These are phyloP conservation scores for Cicer yamashitae DNA, from an alignment of 306 rosid species.

Conservation along the genomic window DNA sequence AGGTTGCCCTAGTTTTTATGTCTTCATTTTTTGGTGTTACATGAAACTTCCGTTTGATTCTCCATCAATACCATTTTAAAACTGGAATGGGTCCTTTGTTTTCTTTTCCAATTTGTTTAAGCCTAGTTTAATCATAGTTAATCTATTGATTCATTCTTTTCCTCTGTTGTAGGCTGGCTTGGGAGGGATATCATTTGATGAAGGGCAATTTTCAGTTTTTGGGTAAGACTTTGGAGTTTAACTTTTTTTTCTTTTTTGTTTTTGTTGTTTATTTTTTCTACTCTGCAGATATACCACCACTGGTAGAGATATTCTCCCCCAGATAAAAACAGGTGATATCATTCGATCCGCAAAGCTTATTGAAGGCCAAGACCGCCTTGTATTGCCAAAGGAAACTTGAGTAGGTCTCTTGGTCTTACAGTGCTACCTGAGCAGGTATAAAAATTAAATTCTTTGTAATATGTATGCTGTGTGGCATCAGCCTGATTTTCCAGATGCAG, in stretches of 20 bases:
- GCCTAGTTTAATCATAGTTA: not conserved
- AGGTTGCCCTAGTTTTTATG: too few relatives aligned
- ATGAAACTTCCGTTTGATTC: too few relatives aligned
- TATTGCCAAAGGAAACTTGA: slow-evolving; percentile 71
- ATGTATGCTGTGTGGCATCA: slow-evolving; percentile 36
- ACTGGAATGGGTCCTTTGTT: slow-evolving; percentile 10
- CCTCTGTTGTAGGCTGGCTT: slow-evolving; percentile 74
- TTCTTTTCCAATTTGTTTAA: slow-evolving; percentile 14
- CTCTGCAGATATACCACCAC: slow-evolving; percentile 73
- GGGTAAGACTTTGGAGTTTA: slow-evolving; percentile 56
- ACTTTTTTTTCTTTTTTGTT: not conserved
- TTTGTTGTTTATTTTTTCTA: slow-evolving; percentile 5
- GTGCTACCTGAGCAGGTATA: slow-evolving; percentile 16
- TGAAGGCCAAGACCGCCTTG: slow-evolving; percentile 82
- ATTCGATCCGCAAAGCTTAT: slow-evolving; percentile 78
- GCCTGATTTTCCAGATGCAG: slow-evolving; percentile 63
- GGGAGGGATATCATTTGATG: slow-evolving; percentile 98
- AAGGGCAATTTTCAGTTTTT: slow-evolving; percentile 94
- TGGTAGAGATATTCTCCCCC: slow-evolving; percentile 87
- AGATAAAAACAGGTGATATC: slow-evolving; percentile 85
- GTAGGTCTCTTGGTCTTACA: slow-evolving; percentile 10
- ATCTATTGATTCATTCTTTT: not conserved
- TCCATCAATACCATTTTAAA: not conserved
- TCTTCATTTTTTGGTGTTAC: too few relatives aligned
- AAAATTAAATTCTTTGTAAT: slow-evolving; percentile 56